Base-by-base conservation (phyloP, 345 rosid species). In the Streptanthus diversifolius region DNA sequence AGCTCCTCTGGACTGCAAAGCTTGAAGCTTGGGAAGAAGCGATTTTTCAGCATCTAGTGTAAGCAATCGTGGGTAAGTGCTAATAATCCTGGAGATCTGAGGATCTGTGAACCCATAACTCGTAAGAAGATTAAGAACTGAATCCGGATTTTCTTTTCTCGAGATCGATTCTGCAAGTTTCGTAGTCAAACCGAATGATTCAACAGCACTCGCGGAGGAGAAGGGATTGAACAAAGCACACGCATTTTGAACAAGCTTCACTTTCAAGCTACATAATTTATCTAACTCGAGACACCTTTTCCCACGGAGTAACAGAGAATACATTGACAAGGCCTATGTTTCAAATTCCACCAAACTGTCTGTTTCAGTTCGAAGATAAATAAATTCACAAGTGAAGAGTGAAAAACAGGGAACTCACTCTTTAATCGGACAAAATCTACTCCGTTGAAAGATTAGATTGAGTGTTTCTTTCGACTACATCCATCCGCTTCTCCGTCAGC, bases 21-120 rank as follows among this genome's bases (percentile, higher is more conserved):
- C 71, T 32, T 76, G 67, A 2, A 79, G 49, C 56, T 82, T 79
- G 12, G 79, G 85, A 21, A 72, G 63, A 15, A 77, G 68, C 19
- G 60, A 32, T n/a, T 49, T 63, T 30, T 68, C 61, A 4, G 62
- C 27, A n/a, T 66, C 41, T 9, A 22, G 17, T 1, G 49, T 8
- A 24, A 82, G 83, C 25, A 82, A 2, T 1, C 1, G 2, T 3
- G 83, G 85, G 7, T 36, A 41, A 3, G 3, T 3, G n/a, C 33
- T 35, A 40, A 74, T 58, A 6, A 68, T 32, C 3, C 17, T 8
- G n/a, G 57, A 32, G 45, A 80, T 65, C 43, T 80, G 83, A 68
- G 71, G 24, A 8, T 33, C 12, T 1, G 69, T 48, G 72, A 79
- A 79, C 11, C 75, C 82, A 33, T 63, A 63, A 19, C 33, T 36